These are phyloP conservation scores for Epichloe brachyelytri DNA, from an alignment of 2,329 filamentous ascomycete genomes.

Conservation along the genomic window DNA sequence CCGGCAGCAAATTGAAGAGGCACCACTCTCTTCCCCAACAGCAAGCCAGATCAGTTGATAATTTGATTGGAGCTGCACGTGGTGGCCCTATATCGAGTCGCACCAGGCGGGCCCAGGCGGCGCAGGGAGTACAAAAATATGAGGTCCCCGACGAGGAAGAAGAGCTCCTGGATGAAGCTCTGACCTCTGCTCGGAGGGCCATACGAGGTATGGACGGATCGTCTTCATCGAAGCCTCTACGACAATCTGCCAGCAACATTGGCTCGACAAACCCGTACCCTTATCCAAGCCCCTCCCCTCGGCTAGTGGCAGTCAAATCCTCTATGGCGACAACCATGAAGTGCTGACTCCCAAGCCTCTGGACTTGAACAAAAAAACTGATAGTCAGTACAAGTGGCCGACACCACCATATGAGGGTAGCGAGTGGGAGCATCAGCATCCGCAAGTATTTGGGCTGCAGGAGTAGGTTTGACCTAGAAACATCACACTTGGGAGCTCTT, in stretches of 20 bases:
- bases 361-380: constrained; percentile 48
- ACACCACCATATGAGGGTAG: constrained; percentile 91
- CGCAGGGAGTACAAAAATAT: constrained; percentile 67
- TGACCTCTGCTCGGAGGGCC: constrained; percentile 63
- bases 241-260: constrained; percentile 53
- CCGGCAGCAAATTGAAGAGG: constrained; percentile 43
- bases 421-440: constrained; percentile 77
- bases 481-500: background rate
- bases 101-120: constrained; percentile 64
- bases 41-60: constrained; percentile 51
- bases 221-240: constrained; percentile 25
- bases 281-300: constrained; percentile 63
- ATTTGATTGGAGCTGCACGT: constrained; percentile 42
- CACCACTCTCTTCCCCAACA: constrained; percentile 53
- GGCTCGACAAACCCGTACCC: constrained; percentile 37
- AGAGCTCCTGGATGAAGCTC: constrained; percentile 80
- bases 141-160: constrained; percentile 95
- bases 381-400: constrained; percentile 62
- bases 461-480: constrained; percentile 38
- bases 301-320: constrained; percentile 64
- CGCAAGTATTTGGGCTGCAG: constrained; percentile 66
- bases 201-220: constrained; percentile 56
- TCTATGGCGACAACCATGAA: constrained; percentile 56
- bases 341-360: constrained; percentile 56
- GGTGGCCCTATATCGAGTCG: constrained; percentile 60